Conservation (phyloP, 345 rosid genomes). For the Passiflora organensis region DNA sequence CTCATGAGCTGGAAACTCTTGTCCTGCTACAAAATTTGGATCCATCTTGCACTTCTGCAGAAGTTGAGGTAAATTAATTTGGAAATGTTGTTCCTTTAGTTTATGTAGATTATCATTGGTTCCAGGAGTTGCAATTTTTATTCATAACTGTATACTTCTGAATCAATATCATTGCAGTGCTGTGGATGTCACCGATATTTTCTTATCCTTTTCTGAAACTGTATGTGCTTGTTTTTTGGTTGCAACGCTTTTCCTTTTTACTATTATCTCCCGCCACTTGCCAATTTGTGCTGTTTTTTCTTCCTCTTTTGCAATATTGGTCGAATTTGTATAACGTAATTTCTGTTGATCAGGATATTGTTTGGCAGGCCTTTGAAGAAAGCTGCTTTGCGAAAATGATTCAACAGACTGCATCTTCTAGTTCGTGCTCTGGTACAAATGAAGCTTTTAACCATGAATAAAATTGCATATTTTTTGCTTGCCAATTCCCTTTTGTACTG, state of each 20-base stretch:
- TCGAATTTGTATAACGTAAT: not conserved
- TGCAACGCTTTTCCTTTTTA: too few species aligned
- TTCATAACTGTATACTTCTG: too few species aligned
- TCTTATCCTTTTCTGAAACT: too few species aligned
- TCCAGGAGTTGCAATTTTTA: too few species aligned
- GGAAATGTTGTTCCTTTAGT: not conserved
- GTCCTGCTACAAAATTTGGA: conserved; percentile 73
- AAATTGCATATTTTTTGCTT: not conserved
- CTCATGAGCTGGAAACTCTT: conserved; percentile 45
- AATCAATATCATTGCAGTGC: too few species aligned
- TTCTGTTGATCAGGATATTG: conserved; percentile 51
- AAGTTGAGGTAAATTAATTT: conserved; percentile 56
- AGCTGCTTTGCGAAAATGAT: conserved; percentile 65
- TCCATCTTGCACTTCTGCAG: conserved; percentile 55
- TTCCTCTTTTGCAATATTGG: not conserved
- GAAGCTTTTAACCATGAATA: not conserved
- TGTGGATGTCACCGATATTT: too few species aligned
- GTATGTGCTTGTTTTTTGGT: too few species aligned
- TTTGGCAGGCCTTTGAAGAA: conserved; percentile 56
- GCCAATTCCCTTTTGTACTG: not conserved
- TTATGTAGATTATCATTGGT: too few species aligned
- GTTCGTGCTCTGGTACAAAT: conserved; percentile 55
- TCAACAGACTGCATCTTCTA: conserved; percentile 37
- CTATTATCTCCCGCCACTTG: not conserved
- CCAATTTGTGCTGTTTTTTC: not conserved